A percentile compares a stretch with the other conserved stretches of the same genome.
phyloP scores from a whole-genome alignment of 2,329 filamentous ascomycete species.

The Sordariomycetes sp. region DNA sequence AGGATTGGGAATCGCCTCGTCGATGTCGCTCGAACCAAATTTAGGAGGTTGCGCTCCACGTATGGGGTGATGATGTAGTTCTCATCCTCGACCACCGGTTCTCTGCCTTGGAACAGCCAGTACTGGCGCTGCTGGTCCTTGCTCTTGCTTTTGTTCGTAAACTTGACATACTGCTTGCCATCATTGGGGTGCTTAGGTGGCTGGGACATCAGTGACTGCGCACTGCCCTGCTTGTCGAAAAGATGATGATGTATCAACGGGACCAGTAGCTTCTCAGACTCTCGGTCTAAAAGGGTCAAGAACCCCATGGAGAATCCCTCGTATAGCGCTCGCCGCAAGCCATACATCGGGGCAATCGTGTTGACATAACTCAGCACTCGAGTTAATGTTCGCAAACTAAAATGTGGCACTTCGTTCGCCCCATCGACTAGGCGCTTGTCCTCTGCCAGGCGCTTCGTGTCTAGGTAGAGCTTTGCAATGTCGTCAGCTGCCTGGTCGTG shows the following conservation, averaged over 20 bases:
- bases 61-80: constrained; percentile 97
- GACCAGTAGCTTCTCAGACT: constrained; percentile 70
- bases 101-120: constrained; percentile 73
- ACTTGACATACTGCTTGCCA: constrained; percentile 69
- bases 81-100: constrained; percentile 56
- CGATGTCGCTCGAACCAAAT: constrained; percentile 86
- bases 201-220: constrained; percentile 66
- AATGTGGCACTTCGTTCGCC: constrained; percentile 91
- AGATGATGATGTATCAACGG: constrained; percentile 76
- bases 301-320: constrained; percentile 99
- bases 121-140: constrained; percentile 62
- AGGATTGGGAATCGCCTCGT: constrained; percentile 88
- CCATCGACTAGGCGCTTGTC: constrained; percentile 86
- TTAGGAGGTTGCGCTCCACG: constrained; percentile 88
- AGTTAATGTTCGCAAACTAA: constrained; percentile 89
- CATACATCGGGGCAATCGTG: constrained; percentile 76
- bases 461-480: constrained; percentile 78
- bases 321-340: constrained; percentile 74
- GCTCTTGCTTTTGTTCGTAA: constrained; percentile 56
- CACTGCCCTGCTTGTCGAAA: constrained; percentile 57
- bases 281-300: constrained; percentile 73
- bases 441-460: constrained; percentile 72
- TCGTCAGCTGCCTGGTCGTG: constrained; percentile 70
- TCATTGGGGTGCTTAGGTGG: constrained; percentile 70
- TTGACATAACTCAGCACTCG: constrained; percentile 82